Evolutionary conservation across 2,329 filamentous ascomycete genomes (phyloP).

Genomic region (Xylaria sp.): DNA sequence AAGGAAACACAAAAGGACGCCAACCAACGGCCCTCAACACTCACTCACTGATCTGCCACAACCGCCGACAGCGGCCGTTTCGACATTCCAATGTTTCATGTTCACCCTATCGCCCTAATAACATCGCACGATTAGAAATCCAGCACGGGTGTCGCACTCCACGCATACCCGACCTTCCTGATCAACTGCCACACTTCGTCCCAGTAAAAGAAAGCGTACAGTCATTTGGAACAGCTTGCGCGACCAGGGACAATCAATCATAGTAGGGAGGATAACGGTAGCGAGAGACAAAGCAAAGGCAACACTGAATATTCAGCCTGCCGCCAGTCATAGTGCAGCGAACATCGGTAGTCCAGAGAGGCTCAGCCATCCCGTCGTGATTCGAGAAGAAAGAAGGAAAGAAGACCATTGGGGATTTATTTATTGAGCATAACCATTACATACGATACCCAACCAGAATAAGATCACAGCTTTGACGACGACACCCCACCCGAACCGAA

Average conservation of each 20-base stretch:
- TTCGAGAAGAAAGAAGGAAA: neutral
- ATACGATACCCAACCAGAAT: neutral
- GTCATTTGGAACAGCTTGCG: constrained; percentile 15
- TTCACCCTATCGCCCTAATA: constrained; percentile 17
- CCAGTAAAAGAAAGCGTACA: constrained; percentile 6
- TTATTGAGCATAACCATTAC: neutral
- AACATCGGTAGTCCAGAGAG: neutral
- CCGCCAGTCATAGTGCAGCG: constrained; percentile 1
- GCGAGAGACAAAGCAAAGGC: constrained; percentile 8
- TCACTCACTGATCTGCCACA: constrained; percentile 12
- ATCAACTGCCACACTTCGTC: constrained; percentile 3
- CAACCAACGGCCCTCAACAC: constrained; percentile 5
- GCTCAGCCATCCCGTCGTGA: neutral
- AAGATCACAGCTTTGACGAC: neutral
- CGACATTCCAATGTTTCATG: constrained; percentile 25
- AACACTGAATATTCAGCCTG: constrained; percentile 4
- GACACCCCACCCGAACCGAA: neutral
- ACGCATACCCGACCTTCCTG: constrained; percentile 16
- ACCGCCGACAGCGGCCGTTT: constrained; percentile 26
- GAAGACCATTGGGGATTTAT: neutral
- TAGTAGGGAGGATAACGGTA: constrained; percentile 1
- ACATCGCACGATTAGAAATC: constrained; percentile 5
- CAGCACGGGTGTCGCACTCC: constrained; percentile 13
- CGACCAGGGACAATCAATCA: constrained; percentile 8
- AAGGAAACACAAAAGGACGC: constrained; percentile 15